phyloP scores from a whole-genome alignment of 345 rosid genomes.

The Hibiscus tridactylites region DNA sequence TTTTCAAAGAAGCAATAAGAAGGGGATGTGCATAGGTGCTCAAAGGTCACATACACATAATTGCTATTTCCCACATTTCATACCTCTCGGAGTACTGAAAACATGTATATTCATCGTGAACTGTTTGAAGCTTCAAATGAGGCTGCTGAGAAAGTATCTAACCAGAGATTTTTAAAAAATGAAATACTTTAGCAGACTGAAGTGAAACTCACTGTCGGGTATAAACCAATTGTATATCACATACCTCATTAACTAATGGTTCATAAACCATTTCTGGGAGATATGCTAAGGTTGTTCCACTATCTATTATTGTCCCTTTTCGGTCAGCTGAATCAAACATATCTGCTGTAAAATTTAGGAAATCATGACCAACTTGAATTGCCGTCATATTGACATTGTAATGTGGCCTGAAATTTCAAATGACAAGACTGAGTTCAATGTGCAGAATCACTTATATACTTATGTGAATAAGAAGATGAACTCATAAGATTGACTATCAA shows the following conservation, averaged over 20 bases:
- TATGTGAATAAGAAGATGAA: conserved; percentile 3
- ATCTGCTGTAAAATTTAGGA: conserved; percentile 62
- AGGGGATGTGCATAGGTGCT: background rate
- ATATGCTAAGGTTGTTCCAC: conserved; percentile 98
- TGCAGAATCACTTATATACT: conserved; percentile 11
- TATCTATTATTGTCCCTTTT: conserved; percentile 83
- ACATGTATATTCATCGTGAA: conserved; percentile 76
- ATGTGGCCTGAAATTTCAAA: conserved; percentile 60
- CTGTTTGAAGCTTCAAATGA: conserved; percentile 54
- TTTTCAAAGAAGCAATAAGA: background rate
- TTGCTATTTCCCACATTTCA: conserved; percentile 4
- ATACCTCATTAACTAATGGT: conserved; percentile 68
- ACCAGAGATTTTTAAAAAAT: conserved; percentile 8
- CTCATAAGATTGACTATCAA: background rate
- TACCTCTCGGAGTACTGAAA: conserved; percentile 85
- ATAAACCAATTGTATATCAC: conserved; percentile 6
- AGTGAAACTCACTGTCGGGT: background rate
- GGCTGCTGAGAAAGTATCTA: conserved; percentile 81
- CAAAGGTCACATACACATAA: background rate
- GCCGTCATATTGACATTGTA: conserved; percentile 96
- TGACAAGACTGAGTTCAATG: conserved; percentile 8
- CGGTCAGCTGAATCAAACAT: conserved; percentile 60
- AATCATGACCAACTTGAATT: conserved; percentile 79
- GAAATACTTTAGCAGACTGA: background rate
- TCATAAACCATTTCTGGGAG: conserved; percentile 83